phyloP scores from a whole-genome alignment of 257 asterid genomes.

The Gentiana straminea region DNA sequence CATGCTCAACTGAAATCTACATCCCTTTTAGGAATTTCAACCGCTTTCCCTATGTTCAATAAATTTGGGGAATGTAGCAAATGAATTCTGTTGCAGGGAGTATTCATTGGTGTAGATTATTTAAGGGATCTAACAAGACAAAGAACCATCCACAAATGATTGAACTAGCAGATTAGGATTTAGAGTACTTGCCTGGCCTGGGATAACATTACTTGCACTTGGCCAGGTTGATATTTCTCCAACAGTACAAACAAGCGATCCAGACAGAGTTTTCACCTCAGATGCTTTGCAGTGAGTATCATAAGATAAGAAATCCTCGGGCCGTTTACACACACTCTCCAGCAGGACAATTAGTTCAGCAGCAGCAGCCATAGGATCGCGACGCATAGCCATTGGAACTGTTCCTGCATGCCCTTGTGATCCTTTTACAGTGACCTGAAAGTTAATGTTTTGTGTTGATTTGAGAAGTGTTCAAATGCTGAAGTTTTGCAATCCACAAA shows the following conservation, averaged over 20 bases:
- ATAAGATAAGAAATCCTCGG: conserved; percentile 64
- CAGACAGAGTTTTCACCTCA: conserved; percentile 57
- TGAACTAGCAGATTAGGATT: conserved; percentile 1
- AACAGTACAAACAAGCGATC: conserved; percentile 95
- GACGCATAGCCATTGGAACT: conserved; percentile 92
- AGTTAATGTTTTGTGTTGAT: not conserved
- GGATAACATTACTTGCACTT: conserved; percentile 93
- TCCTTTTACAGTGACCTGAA: conserved; percentile 86
- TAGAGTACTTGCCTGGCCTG: conserved; percentile 81
- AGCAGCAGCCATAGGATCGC: conserved; percentile 94
- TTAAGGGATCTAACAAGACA: not conserved
- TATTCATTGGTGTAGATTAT: no score
- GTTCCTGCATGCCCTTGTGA: conserved; percentile 99
- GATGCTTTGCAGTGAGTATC: conserved; percentile 61
- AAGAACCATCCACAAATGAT: not conserved
- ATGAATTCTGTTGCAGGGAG: no score
- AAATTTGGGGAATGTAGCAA: no score
- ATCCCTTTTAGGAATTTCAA: no score
- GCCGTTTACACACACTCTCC: conserved; percentile 80
- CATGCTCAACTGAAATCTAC: no score
- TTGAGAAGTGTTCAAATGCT: not conserved
- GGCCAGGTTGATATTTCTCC: conserved; percentile 99
- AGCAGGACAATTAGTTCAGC: conserved; percentile 79
- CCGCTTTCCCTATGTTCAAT: no score
- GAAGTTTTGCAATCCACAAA: not conserved